Evolutionary conservation across 495 filamentous ascomycete species (phyloP), one percentile per base, ranked within the genome.

Genomic region (Aspergillus diversus): DNA sequence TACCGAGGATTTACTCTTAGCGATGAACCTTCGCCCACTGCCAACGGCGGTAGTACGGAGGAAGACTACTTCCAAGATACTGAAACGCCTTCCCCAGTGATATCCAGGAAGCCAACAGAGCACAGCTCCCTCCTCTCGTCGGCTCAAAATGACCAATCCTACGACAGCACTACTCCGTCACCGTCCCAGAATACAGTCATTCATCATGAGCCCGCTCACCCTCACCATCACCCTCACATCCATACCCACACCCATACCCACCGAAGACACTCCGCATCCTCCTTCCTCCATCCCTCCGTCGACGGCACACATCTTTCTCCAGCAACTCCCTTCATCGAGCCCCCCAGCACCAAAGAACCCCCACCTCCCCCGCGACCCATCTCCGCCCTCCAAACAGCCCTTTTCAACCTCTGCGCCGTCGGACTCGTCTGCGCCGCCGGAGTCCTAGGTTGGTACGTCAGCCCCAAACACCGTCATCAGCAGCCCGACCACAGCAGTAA

Each of bases 371-470:
- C n/a, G 21, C 66, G 73, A 4, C 67, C 73, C 9, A 56, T 73
- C 51, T 74, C 81, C 71, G 49, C 84, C 74, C 69, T 89, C 32
- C 87, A 91, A 72, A 73, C 87, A 16, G 65, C 88, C 11, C 61
- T 89, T 13, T 90, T 92, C 80, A 97, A 97, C 68, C 75, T 79
- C 39, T 77, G 85, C 33, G 87, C 89, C 48, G 80, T 97, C 37
- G 46, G 89, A 11, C 85, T 95, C 63, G 95, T 99, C 46, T 92
- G 90, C 71, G 80, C 83, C 0, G 90, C 92, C 1, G 95, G 95
- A 2, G 78, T 95, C 3, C 68, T 92, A 6, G 95, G 95, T 13
- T 99, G 93, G 92, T 95, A 86, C 67, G 71, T 96, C 17, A 90
- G 86, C 67, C 68, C 50, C 60, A 64, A 27, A 21, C 67, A 61